These are phyloP conservation scores for Quercus aquifolioides DNA, from an alignment of 306 rosid species.

Conservation along the genomic window DNA sequence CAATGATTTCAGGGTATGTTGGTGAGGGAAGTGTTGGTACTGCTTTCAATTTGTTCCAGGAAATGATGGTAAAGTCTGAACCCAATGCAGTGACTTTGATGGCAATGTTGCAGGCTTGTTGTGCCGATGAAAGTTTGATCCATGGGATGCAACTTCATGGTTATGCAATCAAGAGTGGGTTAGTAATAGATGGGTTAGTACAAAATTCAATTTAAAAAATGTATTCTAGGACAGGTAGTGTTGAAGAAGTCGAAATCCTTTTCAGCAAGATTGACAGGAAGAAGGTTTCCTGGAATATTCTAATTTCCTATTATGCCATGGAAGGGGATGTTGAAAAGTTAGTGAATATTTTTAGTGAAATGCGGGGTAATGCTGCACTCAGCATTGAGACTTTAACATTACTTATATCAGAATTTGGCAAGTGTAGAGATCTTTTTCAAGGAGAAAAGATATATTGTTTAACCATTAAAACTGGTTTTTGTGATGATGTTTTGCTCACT, in stretches of 20 bases:
- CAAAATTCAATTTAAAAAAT: constrained; percentile 44
- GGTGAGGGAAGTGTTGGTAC: constrained; percentile 8
- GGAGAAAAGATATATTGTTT: no score
- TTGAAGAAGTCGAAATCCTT: constrained; percentile 31
- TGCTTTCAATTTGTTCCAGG: constrained; percentile 29
- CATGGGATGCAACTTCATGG: constrained; percentile 26
- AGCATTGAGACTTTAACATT: constrained; percentile 12
- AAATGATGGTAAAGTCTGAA: constrained; percentile 39
- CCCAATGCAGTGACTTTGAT: constrained; percentile 47
- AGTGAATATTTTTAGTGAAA: constrained; percentile 25
- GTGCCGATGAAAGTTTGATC: background rate
- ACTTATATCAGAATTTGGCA: no score
- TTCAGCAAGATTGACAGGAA: constrained; percentile 32
- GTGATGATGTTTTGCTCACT: no score
- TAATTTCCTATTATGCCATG: constrained; percentile 34
- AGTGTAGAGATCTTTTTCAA: no score
- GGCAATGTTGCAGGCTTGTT: constrained; percentile 45
- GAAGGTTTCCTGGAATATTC: constrained; percentile 46
- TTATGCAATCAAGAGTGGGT: constrained; percentile 40
- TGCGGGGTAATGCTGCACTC: constrained; percentile 19
- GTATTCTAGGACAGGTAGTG: constrained; percentile 30
- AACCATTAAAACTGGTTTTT: no score
- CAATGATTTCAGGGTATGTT: constrained; percentile 41
- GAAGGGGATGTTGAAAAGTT: constrained; percentile 31
- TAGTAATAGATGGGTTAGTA: constrained; percentile 17